phyloP scores from a whole-genome alignment of 2,329 filamentous ascomycete species.

The Phaeosphaeriaceae sp. region DNA sequence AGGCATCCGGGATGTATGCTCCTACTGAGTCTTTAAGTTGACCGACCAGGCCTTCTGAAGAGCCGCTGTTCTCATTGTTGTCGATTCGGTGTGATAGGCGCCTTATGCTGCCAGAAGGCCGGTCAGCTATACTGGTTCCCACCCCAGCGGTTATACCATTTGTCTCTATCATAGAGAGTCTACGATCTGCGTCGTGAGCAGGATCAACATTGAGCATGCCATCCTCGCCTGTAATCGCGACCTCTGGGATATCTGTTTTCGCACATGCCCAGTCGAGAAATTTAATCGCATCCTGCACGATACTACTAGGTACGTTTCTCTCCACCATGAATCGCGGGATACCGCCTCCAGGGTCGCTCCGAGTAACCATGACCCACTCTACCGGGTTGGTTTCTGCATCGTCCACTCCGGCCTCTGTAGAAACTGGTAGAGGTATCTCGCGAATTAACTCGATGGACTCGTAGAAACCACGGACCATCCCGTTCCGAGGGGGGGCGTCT shows the following conservation, averaged over 20 bases:
- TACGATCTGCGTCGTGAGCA: conserved; percentile 22
- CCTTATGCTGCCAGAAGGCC: conserved; percentile 23
- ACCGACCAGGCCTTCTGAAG: conserved; percentile 16
- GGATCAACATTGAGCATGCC: conserved; percentile 11
- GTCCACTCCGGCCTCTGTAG: conserved; percentile 35
- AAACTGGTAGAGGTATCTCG: conserved; percentile 67
- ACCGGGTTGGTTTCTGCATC: conserved; percentile 68
- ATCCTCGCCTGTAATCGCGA: conserved; percentile 31
- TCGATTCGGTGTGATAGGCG: conserved; percentile 26
- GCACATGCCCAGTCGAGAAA: conserved; percentile 79
- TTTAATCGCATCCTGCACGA: conserved; percentile 78
- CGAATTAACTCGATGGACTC: conserved; percentile 92
- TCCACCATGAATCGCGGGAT: conserved; percentile 93
- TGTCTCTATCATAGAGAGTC: conserved; percentile 36
- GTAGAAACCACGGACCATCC: conserved; percentile 83
- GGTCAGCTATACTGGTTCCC: conserved; percentile 46
- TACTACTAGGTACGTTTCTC: conserved; percentile 80
- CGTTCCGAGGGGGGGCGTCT: conserved; percentile 70
- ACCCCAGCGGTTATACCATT: conserved; percentile 48
- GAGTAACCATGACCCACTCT: conserved; percentile 92
- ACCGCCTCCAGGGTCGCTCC: conserved; percentile 85
- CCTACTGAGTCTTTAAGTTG: conserved; percentile 19
- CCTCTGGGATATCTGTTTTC: conserved; percentile 48
- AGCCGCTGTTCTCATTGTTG: conserved; percentile 15
- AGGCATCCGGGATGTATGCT: conserved; percentile 26